phyloP scores from a whole-genome alignment of 257 asterid genomes.

The Nicotiana tomentosiformis region DNA sequence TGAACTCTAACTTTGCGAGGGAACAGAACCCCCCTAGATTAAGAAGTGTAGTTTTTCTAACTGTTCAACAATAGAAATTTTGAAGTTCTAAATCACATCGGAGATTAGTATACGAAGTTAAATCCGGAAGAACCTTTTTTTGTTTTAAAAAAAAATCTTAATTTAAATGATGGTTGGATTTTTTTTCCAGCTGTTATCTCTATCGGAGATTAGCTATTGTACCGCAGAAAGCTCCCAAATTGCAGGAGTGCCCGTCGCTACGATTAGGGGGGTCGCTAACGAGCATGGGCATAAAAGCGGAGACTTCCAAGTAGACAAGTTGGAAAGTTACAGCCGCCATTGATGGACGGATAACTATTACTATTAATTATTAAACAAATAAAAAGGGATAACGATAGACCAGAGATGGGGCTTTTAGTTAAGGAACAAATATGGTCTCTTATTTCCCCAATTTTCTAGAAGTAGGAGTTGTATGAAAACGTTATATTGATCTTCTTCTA shows the following conservation, averaged over 20 bases:
- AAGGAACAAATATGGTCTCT: background rate
- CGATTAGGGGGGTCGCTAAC: background rate
- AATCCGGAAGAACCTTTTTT: too few relatives aligned
- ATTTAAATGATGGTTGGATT: background rate
- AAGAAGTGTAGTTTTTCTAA: too few relatives aligned
- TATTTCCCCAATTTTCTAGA: background rate
- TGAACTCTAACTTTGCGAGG: too few relatives aligned
- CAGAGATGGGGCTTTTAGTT: background rate
- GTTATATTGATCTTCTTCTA: too few relatives aligned
- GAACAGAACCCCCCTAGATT: too few relatives aligned
- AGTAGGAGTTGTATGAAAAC: background rate
- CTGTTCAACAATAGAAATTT: too few relatives aligned
- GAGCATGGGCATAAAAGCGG: background rate
- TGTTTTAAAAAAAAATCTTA: too few relatives aligned
- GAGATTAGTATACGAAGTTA: too few relatives aligned
- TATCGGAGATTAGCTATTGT: background rate
- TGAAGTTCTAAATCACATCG: too few relatives aligned
- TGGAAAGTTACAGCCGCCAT: background rate
- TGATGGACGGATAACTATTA: background rate
- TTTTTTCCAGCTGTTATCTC: background rate
- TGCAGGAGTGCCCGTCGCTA: background rate
- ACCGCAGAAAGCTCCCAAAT: background rate
- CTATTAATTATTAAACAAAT: background rate
- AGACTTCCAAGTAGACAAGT: background rate
- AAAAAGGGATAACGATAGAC: background rate